phyloP scores from a whole-genome alignment of 768 basidiomycete species.

The Lentinus tigrinus region DNA sequence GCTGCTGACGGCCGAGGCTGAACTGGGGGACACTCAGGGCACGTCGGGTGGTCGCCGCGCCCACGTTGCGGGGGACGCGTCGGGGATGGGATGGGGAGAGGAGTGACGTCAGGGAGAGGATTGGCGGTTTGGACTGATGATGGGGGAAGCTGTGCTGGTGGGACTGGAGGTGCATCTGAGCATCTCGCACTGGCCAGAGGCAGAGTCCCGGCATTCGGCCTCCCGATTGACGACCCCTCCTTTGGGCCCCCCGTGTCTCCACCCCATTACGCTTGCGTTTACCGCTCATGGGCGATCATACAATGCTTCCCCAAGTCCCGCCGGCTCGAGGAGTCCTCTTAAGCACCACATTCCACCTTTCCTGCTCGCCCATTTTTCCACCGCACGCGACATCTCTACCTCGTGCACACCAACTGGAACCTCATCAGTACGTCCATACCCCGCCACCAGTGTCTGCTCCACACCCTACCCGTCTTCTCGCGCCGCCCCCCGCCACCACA shows the following conservation, averaged over 20 bases:
- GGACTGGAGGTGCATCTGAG: background rate
- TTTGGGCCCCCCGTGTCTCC: constrained; percentile 12
- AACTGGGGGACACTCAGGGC: too few species aligned
- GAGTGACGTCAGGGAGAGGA: background rate
- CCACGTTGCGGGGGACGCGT: background rate
- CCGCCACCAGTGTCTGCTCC: background rate
- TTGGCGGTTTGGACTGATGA: background rate
- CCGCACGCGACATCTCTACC: background rate
- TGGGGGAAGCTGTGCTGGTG: background rate
- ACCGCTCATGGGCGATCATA: constrained; percentile 1
- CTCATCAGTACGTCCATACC: background rate
- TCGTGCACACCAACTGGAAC: background rate
- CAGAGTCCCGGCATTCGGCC: too few species aligned
- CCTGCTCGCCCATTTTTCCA: background rate
- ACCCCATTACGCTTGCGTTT: constrained; percentile 17
- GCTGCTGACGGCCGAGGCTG: too few species aligned
- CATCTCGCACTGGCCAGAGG: constrained; percentile 1
- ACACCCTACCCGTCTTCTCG: background rate
- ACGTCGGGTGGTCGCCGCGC: too few species aligned
- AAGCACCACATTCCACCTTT: background rate
- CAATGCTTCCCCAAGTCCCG: too few species aligned
- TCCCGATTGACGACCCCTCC: constrained; percentile 13
- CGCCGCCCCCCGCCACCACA: constrained; percentile 1
- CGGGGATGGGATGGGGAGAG: background rate
- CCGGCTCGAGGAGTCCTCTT: background rate